Percentiles rank a stretch among this genome's conserved stretches.
Evolutionary conservation across 202 grass and related monocot species (phyloP).

Genomic region (Panicum hallii): DNA sequence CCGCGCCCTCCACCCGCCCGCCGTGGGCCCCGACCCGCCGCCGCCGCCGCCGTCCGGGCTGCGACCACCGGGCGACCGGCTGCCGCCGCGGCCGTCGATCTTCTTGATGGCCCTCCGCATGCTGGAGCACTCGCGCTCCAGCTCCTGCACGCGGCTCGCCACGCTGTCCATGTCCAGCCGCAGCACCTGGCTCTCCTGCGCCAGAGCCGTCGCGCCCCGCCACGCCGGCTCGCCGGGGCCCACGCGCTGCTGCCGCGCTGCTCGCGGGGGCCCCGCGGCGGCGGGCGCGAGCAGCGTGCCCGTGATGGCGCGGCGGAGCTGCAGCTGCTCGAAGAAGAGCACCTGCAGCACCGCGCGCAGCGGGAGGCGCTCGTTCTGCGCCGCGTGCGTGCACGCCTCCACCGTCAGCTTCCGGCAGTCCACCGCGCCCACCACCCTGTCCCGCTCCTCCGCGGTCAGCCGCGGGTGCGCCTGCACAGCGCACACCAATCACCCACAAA

Average conservation of each 20-base stretch:
- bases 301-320: constrained; percentile 76
- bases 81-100: constrained; percentile 51
- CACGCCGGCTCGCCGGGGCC: constrained; percentile 37
- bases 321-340: constrained; percentile 97
- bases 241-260: background rate
- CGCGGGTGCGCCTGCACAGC: constrained; percentile 64
- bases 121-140: constrained; percentile 86
- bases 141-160: constrained; percentile 70
- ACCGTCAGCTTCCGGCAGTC: constrained; percentile 87
- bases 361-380: constrained; percentile 89
- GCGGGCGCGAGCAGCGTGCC: constrained; percentile 55
- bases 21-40: background rate
- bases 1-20: constrained; percentile 50
- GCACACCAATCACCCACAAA: background rate
- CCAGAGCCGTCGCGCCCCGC: constrained; percentile 48
- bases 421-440: constrained; percentile 78
- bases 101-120: constrained; percentile 78
- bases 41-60: background rate
- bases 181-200: constrained; percentile 74
- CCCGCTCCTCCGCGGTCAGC: constrained; percentile 76
- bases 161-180: constrained; percentile 89
- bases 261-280: background rate
- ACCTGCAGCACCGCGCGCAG: constrained; percentile 90
- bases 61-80: constrained; percentile 26
- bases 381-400: constrained; percentile 94